Evolutionary conservation across 495 filamentous ascomycete genomes (phyloP).

Genomic region (Penicillium samsonianum): DNA sequence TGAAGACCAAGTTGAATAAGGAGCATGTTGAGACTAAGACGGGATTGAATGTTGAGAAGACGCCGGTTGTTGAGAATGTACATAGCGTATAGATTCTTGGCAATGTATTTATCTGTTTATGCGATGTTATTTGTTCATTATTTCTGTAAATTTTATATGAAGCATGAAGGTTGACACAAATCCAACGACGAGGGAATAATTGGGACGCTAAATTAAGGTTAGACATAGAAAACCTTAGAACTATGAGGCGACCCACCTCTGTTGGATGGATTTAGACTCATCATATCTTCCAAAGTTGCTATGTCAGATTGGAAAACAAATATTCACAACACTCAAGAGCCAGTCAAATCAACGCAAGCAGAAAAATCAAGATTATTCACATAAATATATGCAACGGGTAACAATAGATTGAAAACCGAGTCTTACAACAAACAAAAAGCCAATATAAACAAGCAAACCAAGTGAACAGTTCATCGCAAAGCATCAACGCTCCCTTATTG

Average conservation of each 20-base stretch:
- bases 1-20: constrained; percentile 49
- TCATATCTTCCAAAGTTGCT: too few species aligned
- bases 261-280: too few species aligned
- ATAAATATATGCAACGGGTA: not conserved
- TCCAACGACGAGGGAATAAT: not conserved
- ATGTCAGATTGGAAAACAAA: too few species aligned
- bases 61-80: constrained; percentile 10
- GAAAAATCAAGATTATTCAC: not conserved
- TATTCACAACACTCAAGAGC: not conserved
- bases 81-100: not conserved
- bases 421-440: constrained; percentile 11
- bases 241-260: too few species aligned
- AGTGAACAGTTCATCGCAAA: not conserved
- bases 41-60: constrained; percentile 35
- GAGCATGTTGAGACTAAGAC: constrained; percentile 65
- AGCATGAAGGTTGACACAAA: not conserved
- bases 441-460: not conserved
- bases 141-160: not conserved
- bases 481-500: constrained; percentile 8
- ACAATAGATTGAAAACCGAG: not conserved
- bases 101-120: not conserved
- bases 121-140: not conserved
- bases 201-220: not conserved
- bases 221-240: not conserved
- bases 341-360: not conserved